Evolutionary conservation across 139 green algal species (phyloP), one percentile per base, ranked within the genome.

Genomic region (Micractinium sp.): DNA sequence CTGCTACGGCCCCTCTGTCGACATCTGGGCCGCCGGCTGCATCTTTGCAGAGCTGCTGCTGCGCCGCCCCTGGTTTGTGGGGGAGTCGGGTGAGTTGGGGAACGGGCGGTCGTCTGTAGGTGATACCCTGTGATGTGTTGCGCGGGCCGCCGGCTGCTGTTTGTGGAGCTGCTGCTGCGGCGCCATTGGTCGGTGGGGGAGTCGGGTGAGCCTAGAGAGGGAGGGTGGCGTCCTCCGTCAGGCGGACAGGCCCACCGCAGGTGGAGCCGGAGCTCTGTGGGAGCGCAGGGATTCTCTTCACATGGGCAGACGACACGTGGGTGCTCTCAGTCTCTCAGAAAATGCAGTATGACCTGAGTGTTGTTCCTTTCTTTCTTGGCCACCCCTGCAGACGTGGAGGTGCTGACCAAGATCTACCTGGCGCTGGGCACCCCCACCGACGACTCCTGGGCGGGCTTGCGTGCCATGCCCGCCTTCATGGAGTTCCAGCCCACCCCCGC

Each of bases 1-100:
- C 22, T 92, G 89, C 87, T 99, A 99, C 87, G 93, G 94, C 22
- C 89, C 95, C n/a, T 82, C 69, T 1, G 91, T 98, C 25, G 97
- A 99, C 91, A 89, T 99, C 15, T 99, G 97, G 97, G 97, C 95
- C 16, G 93, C 94, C 22, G 97, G 97, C 23, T 99, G 97, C 90
- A 91, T 98, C 15, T 95, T 98, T 91, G 96, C 91, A 91, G 96
- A 98, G 93, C 93, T 98, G 82, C 89, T 98, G 85, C 85, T 96
- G 88, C 90, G 94, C 61, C 85, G 93, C 85, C 96, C 96, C 12
- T 97, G 96, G 96, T 95, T 98, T 60, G 92, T 94, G 14, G 96
- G 94, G 35, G 92, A 94, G 56, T 94, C 79, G 15, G 97, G 77
- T 87, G 83, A 23, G 83, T 9, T 13, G 23, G 35, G n/a, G 73